Percentiles rank a stretch among this genome's conserved stretches.
phyloP scores from a whole-genome alignment of 31 red algal genomes.

The Odonthalia washingtoniensis region DNA sequence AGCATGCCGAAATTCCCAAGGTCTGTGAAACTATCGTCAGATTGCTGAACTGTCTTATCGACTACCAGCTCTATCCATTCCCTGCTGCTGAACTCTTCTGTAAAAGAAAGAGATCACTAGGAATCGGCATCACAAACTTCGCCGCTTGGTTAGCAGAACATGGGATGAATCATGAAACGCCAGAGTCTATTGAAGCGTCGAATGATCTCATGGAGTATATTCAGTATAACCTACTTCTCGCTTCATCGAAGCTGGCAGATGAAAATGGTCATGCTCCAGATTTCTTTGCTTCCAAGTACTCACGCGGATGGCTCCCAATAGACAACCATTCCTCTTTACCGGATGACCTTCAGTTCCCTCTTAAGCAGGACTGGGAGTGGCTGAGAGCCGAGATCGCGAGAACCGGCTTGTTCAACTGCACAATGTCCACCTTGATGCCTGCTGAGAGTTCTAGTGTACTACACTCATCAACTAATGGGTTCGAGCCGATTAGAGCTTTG shows the following conservation, averaged over 20 bases:
- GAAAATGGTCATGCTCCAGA: slow-evolving; percentile 10
- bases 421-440: slow-evolving; percentile 28
- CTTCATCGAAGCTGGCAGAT: slow-evolving; percentile 12
- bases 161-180: slow-evolving; percentile 7
- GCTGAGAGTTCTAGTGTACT: slow-evolving; percentile 19
- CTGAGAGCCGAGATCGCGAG: background rate
- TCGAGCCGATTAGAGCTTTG: slow-evolving; percentile 20
- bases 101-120: slow-evolving; percentile 2
- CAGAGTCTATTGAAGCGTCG: background rate
- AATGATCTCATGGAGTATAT: slow-evolving; percentile 18
- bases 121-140: slow-evolving; percentile 14
- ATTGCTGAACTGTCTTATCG: background rate
- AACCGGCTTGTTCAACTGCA: slow-evolving; percentile 3
- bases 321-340: background rate
- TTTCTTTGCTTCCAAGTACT: slow-evolving; percentile 27
- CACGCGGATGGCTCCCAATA: slow-evolving; percentile 18
- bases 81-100: slow-evolving; percentile 2
- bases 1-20: slow-evolving; percentile 14
- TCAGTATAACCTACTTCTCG: slow-evolving; percentile 16
- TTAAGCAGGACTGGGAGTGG: slow-evolving; percentile 24
- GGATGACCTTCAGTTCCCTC: background rate
- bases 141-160: slow-evolving; percentile 8
- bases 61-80: slow-evolving; percentile 29
- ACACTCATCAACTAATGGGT: slow-evolving; percentile 15
- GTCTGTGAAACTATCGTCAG: background rate